These are phyloP conservation scores for Penstemon davidsonii DNA, from an alignment of 257 asterid genomes.

Conservation along the genomic window DNA sequence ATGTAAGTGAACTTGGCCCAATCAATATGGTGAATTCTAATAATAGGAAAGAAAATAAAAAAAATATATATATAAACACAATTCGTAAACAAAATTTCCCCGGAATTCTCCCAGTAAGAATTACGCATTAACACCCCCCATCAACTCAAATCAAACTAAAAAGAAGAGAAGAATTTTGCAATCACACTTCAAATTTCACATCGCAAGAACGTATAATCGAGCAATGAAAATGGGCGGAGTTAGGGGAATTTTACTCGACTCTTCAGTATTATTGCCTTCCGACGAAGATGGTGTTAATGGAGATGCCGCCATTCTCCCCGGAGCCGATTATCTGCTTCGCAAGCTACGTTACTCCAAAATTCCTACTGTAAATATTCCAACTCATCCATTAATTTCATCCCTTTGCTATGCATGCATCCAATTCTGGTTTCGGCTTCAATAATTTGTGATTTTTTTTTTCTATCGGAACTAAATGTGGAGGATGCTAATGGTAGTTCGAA, in stretches of 20 bases:
- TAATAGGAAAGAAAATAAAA: too few species aligned
- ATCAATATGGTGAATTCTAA: too few species aligned
- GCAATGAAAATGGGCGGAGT: slow-evolving; percentile 50
- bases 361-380: slow-evolving; percentile 39
- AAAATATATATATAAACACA: too few species aligned
- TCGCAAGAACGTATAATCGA: neutral
- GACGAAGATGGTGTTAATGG: slow-evolving; percentile 32
- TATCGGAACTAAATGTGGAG: too few species aligned
- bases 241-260: slow-evolving; percentile 61
- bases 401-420: slow-evolving; percentile 2
- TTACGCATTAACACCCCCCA: too few species aligned
- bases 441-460: slow-evolving; percentile 6
- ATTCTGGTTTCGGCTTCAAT: slow-evolving; percentile 1
- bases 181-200: too few species aligned
- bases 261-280: slow-evolving; percentile 47
- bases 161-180: too few species aligned
- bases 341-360: slow-evolving; percentile 71
- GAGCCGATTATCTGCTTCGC: slow-evolving; percentile 64
- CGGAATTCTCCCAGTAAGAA: too few species aligned
- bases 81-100: too few species aligned
- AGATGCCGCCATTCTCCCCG: slow-evolving; percentile 35
- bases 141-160: too few species aligned
- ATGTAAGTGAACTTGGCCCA: too few species aligned
- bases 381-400: neutral
- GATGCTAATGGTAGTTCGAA: too few species aligned